phyloP scores from a whole-genome alignment of 179 eudicot species.

The Beta corolliflora region DNA sequence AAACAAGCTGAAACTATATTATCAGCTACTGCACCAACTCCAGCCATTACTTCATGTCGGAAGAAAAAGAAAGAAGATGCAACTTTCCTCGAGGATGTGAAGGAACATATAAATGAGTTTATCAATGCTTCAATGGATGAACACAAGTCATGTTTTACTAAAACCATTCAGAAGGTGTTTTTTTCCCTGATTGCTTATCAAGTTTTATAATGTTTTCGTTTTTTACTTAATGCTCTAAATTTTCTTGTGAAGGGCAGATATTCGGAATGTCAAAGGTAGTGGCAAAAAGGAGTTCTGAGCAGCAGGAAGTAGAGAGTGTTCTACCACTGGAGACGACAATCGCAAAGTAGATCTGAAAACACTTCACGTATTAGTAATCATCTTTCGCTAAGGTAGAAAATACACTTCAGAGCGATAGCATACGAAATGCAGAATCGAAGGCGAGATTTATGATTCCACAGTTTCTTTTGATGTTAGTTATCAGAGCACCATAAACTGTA shows the following conservation, averaged over 20 bases:
- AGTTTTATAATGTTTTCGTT: background rate
- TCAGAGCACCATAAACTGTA: background rate
- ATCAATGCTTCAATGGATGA: constrained; percentile 87
- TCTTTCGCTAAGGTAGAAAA: background rate
- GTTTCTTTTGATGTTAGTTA: too few species aligned
- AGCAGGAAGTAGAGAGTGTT: constrained; percentile 64
- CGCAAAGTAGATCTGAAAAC: constrained; percentile 40
- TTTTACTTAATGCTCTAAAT: background rate
- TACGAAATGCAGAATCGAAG: too few species aligned
- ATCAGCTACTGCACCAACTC: constrained; percentile 43
- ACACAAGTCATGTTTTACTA: constrained; percentile 82
- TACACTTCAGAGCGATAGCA: too few species aligned
- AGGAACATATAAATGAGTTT: constrained; percentile 86
- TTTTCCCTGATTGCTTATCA: background rate
- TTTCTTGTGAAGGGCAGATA: constrained; percentile 53
- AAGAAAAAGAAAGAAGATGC: constrained; percentile 76
- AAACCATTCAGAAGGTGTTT: constrained; percentile 75
- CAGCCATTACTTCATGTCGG: constrained; percentile 60
- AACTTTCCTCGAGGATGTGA: constrained; percentile 70
- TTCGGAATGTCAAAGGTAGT: constrained; percentile 80
- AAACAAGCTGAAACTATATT: constrained; percentile 34
- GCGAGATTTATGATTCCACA: too few species aligned
- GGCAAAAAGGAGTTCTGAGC: constrained; percentile 56
- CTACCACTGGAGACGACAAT: constrained; percentile 65
- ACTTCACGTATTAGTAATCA: background rate